Evolutionary conservation across 1,284 basidiomycete genomes (phyloP).

Genomic region (Amylostereum areolatum): DNA sequence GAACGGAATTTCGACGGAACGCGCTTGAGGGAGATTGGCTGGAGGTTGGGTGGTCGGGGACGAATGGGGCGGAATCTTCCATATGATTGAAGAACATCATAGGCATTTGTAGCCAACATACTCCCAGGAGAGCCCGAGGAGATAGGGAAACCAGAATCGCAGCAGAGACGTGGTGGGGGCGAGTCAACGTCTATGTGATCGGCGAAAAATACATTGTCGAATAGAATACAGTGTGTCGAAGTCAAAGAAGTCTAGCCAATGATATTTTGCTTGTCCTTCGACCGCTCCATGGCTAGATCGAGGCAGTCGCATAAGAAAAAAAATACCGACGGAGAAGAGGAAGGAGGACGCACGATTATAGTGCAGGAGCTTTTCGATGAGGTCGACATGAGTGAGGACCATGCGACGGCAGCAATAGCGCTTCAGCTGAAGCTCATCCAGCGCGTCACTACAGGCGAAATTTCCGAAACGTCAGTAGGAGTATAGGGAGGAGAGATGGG

Average conservation of each 20-base stretch:
- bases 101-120: too few relatives aligned
- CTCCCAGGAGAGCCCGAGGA: too few relatives aligned
- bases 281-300: slow-evolving; percentile 19
- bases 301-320: neutral
- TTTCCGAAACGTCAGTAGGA: neutral
- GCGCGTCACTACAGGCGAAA: slow-evolving; percentile 63
- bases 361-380: slow-evolving; percentile 93
- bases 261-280: slow-evolving; percentile 16
- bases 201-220: too few relatives aligned
- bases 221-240: too few relatives aligned
- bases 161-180: too few relatives aligned
- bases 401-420: slow-evolving; percentile 96
- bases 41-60: too few relatives aligned
- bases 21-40: too few relatives aligned
- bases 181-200: too few relatives aligned
- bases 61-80: too few relatives aligned
- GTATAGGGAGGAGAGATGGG: neutral
- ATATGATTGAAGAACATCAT: too few relatives aligned
- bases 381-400: slow-evolving; percentile 96
- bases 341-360: slow-evolving; percentile 81
- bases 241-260: neutral
- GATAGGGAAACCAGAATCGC: too few relatives aligned
- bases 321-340: neutral
- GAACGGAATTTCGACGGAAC: too few relatives aligned
- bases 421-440: slow-evolving; percentile 88